Base-by-base conservation (phyloP, 2,329 filamentous ascomycete genomes). In the Myriosclerotinia curreyana region DNA sequence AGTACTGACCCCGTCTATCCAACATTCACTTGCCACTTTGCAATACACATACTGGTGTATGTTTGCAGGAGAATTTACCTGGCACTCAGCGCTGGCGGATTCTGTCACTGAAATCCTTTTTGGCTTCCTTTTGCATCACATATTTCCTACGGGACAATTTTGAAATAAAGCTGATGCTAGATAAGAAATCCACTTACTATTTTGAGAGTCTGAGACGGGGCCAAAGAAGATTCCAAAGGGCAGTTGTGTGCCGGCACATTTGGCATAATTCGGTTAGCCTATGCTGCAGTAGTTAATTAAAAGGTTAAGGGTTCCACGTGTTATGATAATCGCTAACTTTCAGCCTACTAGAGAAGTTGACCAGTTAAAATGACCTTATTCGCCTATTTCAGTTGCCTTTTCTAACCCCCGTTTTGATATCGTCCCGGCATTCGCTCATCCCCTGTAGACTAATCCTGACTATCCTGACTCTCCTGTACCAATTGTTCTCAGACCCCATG, bases 301-400 rank as follows among this genome's bases (percentile, higher is more conserved):
- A 38, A 40, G 28, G n/a, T 28, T 54, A 46, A 58, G 54, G 25
- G 25, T 58, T 46, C 54, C 54, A 58, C 54, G 54, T 58, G 54
- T 48, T 48, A 5, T 34, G 40, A 58, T 34, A 58, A 58, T 22
- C 54, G 40, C 54, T 46, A 46, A 40, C 28, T 34, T 34, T 34
- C n/a, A 31, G 20, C 40, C 54, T 58, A n/a, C 40, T n/a, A 46
- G 25, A 17, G 14, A 40, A 36, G 2, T 22, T 22, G 20, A 46
- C 38, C 54, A 58, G 54, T 58, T 58, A 9, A 34, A 31, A n/a
- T 22, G 17, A 46, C 28, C 28, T 46, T 34, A 17, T 56, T 44
- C 40, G 15, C 40, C 15, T 36, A 53, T 25, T 25, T 25, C 14
- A 15, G n/a, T 44, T 25, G 40, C 53, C 53, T 56, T 14, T 56